Conservation (phyloP, 306 rosid genomes). For the Astragalus membranaceus region DNA sequence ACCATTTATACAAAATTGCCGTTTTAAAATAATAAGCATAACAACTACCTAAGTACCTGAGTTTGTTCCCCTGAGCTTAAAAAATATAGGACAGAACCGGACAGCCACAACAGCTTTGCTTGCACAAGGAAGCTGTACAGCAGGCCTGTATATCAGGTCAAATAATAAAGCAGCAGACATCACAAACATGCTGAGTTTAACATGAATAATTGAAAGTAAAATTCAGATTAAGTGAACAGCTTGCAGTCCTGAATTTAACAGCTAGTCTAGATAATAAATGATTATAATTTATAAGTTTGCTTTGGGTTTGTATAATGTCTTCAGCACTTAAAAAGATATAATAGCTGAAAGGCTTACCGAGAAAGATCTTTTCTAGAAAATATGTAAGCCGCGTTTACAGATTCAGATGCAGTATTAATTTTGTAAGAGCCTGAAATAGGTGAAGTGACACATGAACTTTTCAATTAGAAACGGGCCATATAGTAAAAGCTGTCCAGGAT, state of each 20-base stretch:
- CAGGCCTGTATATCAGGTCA: conserved; percentile 61
- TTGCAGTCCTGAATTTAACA: not conserved
- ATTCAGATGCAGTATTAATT: conserved; percentile 43
- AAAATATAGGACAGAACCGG: conserved; percentile 67
- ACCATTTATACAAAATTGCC: not conserved
- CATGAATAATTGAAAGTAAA: not conserved
- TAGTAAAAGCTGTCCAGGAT: not conserved
- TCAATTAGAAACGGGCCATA: not conserved
- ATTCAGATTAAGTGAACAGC: not conserved
- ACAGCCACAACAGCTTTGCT: conserved; percentile 81
- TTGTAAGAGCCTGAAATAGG: conserved; percentile 67
- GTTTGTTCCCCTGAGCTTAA: conserved; percentile 56
- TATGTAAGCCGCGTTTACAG: conserved; percentile 66
- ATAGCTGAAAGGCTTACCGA: conserved; percentile 39
- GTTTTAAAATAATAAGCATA: not conserved
- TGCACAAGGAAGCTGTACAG: conserved; percentile 85
- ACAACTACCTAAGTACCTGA: conserved; percentile 40
- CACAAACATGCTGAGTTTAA: conserved; percentile 11
- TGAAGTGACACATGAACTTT: conserved; percentile 20
- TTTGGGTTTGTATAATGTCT: conserved; percentile 6
- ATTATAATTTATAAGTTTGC: not conserved
- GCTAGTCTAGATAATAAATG: not conserved
- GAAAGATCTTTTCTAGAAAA: conserved; percentile 85
- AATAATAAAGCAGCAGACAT: conserved; percentile 18
- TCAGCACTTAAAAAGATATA: not conserved